Percentiles rank a stretch among this genome's conserved stretches.
Conservation (phyloP, 306 rosid species). For the Corylus americana region DNA sequence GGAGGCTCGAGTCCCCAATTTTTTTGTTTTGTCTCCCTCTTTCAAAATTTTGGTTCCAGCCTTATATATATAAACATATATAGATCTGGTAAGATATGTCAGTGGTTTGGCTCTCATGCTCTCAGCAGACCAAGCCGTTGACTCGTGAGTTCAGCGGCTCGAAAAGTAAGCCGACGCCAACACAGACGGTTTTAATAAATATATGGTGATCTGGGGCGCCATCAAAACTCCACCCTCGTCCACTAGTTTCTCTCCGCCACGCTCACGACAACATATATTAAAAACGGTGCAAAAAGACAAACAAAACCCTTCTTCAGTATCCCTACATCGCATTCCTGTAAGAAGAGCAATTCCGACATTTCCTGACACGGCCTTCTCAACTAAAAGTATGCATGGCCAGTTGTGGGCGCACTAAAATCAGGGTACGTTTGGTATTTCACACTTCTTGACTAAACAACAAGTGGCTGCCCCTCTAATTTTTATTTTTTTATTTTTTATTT, state of each 20-base stretch:
- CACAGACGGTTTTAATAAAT: not conserved
- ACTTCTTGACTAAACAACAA: not conserved
- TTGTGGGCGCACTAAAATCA: not conserved
- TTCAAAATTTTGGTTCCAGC: too few species aligned
- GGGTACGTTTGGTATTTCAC: constrained; percentile 25
- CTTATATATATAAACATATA: not conserved
- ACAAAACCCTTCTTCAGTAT: too few species aligned
- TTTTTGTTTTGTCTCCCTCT: too few species aligned
- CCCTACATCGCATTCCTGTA: too few species aligned
- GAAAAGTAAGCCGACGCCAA: constrained; percentile 9
- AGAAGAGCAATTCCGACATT: constrained; percentile 14
- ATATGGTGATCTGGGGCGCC: not conserved
- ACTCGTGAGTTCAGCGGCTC: too few species aligned
- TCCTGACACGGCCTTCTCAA: constrained; percentile 5
- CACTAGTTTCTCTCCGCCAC: constrained; percentile 16
- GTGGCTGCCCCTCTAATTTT: not conserved
- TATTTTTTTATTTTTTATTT: not conserved
- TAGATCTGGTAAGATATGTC: not conserved
- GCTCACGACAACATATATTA: not conserved
- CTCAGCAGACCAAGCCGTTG: not conserved
- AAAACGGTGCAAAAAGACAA: not conserved
- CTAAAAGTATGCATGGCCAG: constrained; percentile 17
- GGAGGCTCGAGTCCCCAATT: too few species aligned
- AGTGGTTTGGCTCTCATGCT: constrained; percentile 8
- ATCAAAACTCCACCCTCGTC: not conserved